Conservation (phyloP, 345 rosid species). For the Acer campestre region DNA sequence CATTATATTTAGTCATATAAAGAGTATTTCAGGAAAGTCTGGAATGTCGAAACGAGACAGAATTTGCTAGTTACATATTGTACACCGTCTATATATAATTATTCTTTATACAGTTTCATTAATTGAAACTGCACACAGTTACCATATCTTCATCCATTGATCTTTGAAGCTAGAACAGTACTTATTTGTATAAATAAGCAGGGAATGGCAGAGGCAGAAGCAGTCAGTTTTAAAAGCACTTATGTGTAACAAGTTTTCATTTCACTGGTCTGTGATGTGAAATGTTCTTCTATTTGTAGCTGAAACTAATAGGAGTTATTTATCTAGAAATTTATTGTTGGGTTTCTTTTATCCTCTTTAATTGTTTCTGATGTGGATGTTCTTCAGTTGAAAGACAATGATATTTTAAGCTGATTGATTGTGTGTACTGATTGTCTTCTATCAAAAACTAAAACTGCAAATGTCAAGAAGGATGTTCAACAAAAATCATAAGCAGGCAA, state of each 20-base stretch:
- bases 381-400: not conserved
- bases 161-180: not conserved
- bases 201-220: not conserved
- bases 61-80: constrained; percentile 12
- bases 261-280: not conserved
- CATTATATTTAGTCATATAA: not conserved
- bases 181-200: not conserved
- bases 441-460: not conserved
- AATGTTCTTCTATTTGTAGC: not conserved
- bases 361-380: not conserved
- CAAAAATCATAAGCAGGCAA: not conserved
- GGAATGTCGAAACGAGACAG: not conserved
- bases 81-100: constrained; percentile 9
- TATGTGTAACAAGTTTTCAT: not conserved
- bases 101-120: constrained; percentile 28
- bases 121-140: constrained; percentile 12
- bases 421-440: too few relatives aligned
- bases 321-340: not conserved
- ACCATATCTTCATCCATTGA: not conserved
- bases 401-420: too few relatives aligned
- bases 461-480: not conserved
- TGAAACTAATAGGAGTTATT: too few relatives aligned
- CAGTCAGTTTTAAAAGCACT: not conserved
- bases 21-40: constrained; percentile 5
- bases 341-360: too few relatives aligned